Percentiles rank a stretch among this genome's conserved stretches.
Conservation (phyloP, 2,329 filamentous ascomycete species). For the Cladosporium sp. region DNA sequence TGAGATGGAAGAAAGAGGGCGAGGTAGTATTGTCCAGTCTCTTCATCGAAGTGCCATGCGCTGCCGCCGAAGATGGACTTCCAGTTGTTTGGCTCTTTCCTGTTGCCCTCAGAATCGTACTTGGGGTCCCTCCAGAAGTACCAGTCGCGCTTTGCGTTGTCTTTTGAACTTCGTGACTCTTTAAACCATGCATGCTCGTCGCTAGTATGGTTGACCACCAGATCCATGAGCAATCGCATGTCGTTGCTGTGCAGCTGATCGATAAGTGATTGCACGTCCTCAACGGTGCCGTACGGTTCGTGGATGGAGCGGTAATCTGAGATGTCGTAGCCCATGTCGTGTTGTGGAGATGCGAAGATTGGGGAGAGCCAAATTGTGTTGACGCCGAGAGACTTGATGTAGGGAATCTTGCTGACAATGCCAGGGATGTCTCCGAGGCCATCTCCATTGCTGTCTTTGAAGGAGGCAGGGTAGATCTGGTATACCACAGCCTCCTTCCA, state of each 20-base stretch:
- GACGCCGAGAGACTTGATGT: slow-evolving; percentile 61
- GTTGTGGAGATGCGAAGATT: slow-evolving; percentile 60
- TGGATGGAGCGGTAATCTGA: slow-evolving; percentile 68
- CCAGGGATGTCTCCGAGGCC: slow-evolving; percentile 64
- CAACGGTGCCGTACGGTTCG: slow-evolving; percentile 64
- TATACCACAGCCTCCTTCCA: slow-evolving; percentile 50
- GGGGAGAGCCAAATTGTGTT: slow-evolving; percentile 69
- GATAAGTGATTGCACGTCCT: slow-evolving; percentile 65
- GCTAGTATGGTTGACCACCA: slow-evolving; percentile 77
- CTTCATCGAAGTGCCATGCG: slow-evolving; percentile 70
- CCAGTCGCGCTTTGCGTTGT: slow-evolving; percentile 56
- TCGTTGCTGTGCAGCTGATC: slow-evolving; percentile 59
- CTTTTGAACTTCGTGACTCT: slow-evolving; percentile 53
- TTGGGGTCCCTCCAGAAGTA: slow-evolving; percentile 56
- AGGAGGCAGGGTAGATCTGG: slow-evolving; percentile 49
- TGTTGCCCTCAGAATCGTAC: slow-evolving; percentile 53
- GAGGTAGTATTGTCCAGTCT: slow-evolving; percentile 74
- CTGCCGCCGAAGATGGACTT: slow-evolving; percentile 60
- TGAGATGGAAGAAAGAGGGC: slow-evolving; percentile 74
- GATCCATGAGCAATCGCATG: slow-evolving; percentile 71
- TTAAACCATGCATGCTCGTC: slow-evolving; percentile 62
- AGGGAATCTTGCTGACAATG: slow-evolving; percentile 63
- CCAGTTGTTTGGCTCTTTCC: slow-evolving; percentile 75
- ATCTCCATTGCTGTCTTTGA: slow-evolving; percentile 56
- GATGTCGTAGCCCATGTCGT: slow-evolving; percentile 72